Percentiles rank a stretch among this genome's conserved stretches.
phyloP scores from a whole-genome alignment of 2,329 filamentous ascomycete species.

The Microascus cirrosus region DNA sequence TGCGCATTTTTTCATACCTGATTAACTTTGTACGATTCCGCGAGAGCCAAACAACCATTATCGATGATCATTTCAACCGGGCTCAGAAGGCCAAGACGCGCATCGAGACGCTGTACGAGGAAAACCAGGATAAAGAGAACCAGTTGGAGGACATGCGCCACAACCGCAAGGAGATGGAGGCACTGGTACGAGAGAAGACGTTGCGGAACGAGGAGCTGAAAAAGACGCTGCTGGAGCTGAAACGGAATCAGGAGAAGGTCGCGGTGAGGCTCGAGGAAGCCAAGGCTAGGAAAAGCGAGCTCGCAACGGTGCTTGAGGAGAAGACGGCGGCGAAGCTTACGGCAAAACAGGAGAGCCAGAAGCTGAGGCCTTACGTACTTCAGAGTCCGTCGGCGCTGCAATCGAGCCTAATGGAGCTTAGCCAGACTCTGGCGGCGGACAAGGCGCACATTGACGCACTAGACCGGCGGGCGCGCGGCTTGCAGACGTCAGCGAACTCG shows the following conservation, averaged over 20 bases:
- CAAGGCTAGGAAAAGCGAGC: constrained; percentile 66
- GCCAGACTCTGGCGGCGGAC: constrained; percentile 64
- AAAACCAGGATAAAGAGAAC: constrained; percentile 79
- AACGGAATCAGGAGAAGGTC: constrained; percentile 72
- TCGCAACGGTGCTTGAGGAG: constrained; percentile 62
- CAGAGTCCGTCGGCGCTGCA: constrained; percentile 81
- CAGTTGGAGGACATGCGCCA: constrained; percentile 71
- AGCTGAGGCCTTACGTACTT: constrained; percentile 82
- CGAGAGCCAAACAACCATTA: constrained; percentile 78
- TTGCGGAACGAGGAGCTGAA: constrained; percentile 81
- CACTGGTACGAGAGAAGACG: constrained; percentile 72
- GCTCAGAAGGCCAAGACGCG: constrained; percentile 74
- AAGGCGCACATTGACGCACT: constrained; percentile 78
- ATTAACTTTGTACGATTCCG: constrained; percentile 99
- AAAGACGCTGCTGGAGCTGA: constrained; percentile 66
- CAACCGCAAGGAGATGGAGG: constrained; percentile 71
- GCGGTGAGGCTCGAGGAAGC: constrained; percentile 73
- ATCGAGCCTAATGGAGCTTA: constrained; percentile 69
- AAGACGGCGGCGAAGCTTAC: constrained; percentile 59
- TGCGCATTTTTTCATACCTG: constrained; percentile 93
- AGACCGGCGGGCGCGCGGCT: constrained; percentile 74
- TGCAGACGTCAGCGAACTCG: constrained; percentile 86
- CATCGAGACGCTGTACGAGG: constrained; percentile 74
- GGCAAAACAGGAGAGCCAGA: constrained; percentile 74
- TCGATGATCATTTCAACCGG: constrained; percentile 90